A percentile compares a stretch with the other conserved stretches of the same genome.
Conservation (phyloP, 2,329 filamentous ascomycete species). For the Pestalotiopsis sp. region DNA sequence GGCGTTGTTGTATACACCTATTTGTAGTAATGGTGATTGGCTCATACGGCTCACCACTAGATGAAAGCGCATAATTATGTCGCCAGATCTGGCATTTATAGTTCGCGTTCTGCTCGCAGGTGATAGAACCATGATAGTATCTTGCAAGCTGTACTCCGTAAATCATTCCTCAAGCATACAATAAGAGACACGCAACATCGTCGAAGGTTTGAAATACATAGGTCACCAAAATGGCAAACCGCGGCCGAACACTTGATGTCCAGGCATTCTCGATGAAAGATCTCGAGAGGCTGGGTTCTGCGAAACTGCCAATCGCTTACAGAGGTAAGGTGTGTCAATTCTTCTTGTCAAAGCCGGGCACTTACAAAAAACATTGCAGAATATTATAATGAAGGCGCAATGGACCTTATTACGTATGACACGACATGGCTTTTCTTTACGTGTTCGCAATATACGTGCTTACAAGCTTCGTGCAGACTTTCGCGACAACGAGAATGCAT, state of each 20-base stretch:
- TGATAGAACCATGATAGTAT: too few relatives aligned
- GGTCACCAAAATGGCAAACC: conserved; percentile 20
- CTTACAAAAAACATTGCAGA: background rate
- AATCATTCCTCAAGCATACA: too few relatives aligned
- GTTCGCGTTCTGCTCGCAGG: too few relatives aligned
- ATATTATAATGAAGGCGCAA: conserved; percentile 15
- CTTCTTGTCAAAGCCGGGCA: background rate
- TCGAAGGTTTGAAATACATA: background rate
- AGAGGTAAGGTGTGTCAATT: conserved; percentile 25
- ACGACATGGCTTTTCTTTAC: background rate
- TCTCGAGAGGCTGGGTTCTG: conserved; percentile 37
- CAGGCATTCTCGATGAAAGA: conserved; percentile 31
- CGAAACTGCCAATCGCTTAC: conserved; percentile 38
- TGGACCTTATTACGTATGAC: conserved; percentile 18
- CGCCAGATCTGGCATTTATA: too few relatives aligned
- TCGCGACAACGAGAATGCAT: conserved; percentile 54
- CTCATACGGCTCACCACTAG: too few relatives aligned
- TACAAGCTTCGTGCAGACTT: conserved; percentile 30
- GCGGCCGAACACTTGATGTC: conserved; percentile 15
- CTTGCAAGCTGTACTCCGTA: too few relatives aligned
- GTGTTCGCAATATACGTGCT: too few relatives aligned
- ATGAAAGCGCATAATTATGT: too few relatives aligned
- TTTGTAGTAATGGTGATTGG: too few relatives aligned
- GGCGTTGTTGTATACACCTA: too few relatives aligned
- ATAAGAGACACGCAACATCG: too few relatives aligned